Percentiles rank a stretch among this genome's conserved stretches.
These are phyloP conservation scores for Medicago ruthenica DNA, from an alignment of 306 rosid genomes.

Conservation along the genomic window DNA sequence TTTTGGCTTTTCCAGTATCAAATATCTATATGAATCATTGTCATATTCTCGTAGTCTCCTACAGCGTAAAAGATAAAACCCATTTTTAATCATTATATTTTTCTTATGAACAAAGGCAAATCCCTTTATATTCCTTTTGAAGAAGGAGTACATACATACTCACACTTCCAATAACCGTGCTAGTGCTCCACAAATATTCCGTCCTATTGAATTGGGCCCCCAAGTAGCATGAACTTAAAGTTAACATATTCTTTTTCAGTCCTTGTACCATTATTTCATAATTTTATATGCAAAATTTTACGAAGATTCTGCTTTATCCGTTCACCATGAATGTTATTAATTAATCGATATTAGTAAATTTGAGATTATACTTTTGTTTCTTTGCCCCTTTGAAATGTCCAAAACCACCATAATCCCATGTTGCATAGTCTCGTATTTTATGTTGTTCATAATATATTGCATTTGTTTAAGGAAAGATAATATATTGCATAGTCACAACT, in stretches of 20 bases:
- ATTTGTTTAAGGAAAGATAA: too few species aligned
- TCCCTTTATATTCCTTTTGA: conserved; percentile 40
- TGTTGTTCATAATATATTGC: too few species aligned
- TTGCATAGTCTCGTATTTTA: too few species aligned
- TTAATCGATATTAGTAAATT: too few species aligned
- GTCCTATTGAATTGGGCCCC: conserved; percentile 54
- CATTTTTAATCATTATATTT: conserved; percentile 24
- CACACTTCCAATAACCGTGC: conserved; percentile 52
- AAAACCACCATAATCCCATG: background rate
- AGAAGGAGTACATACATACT: conserved; percentile 40
- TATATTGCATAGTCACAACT: too few species aligned
- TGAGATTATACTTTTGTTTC: background rate
- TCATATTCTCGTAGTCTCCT: conserved; percentile 29
- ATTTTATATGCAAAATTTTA: conserved; percentile 15
- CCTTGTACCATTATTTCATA: conserved; percentile 35
- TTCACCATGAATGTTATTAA: background rate
- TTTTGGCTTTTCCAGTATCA: conserved; percentile 54
- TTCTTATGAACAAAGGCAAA: conserved; percentile 39
- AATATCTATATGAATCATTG: conserved; percentile 46
- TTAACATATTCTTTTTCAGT: conserved; percentile 32
- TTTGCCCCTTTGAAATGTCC: background rate
- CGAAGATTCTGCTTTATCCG: background rate
- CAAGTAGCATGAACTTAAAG: conserved; percentile 37
- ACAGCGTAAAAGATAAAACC: conserved; percentile 46
- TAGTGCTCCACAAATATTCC: conserved; percentile 64